Percentiles rank a stretch among this genome's conserved stretches.
phyloP scores from a whole-genome alignment of 345 rosid species.

The Clarkia xantiana region DNA sequence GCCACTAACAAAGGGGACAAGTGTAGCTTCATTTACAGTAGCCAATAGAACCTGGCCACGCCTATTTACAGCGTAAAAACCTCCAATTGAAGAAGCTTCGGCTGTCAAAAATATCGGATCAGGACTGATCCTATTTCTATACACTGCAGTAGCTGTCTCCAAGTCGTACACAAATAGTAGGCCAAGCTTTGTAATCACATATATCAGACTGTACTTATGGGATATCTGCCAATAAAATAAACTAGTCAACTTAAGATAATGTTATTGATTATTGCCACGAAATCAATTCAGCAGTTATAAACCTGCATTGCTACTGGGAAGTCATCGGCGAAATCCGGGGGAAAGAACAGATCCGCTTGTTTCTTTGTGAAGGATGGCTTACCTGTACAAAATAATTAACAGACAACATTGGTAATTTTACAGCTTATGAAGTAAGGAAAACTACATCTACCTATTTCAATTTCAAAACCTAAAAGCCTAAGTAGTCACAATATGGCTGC shows the following conservation, averaged over 20 bases:
- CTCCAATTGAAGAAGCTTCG: conserved; percentile 86
- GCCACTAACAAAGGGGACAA: conserved; percentile 93
- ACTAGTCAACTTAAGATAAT: conserved; percentile 1
- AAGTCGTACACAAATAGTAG: conserved; percentile 92
- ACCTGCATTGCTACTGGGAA: conserved; percentile 99
- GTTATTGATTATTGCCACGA: too few relatives aligned
- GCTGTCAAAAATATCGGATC: conserved; percentile 97
- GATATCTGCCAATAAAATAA: conserved; percentile 58
- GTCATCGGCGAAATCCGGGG: conserved; percentile 98
- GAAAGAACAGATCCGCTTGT: conserved; percentile 96
- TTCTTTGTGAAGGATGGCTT: conserved; percentile 88
- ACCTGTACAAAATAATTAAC: conserved; percentile 27
- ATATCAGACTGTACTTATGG: conserved; percentile 81
- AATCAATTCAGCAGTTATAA: conserved; percentile 6
- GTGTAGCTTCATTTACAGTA: conserved; percentile 83
- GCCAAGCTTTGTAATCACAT: conserved; percentile 93
- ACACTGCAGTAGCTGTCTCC: conserved; percentile 94
- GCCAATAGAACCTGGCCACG: conserved; percentile 82
- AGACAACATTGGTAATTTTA: too few relatives aligned
- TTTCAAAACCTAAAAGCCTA: too few relatives aligned
- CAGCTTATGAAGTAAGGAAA: too few relatives aligned
- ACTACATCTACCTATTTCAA: too few relatives aligned
- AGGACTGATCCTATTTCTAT: conserved; percentile 94
- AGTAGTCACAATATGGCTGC: too few relatives aligned
- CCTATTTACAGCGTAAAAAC: conserved; percentile 88